Conservation (phyloP, 2,329 filamentous ascomycete genomes). For the Seiridium unicorne region DNA sequence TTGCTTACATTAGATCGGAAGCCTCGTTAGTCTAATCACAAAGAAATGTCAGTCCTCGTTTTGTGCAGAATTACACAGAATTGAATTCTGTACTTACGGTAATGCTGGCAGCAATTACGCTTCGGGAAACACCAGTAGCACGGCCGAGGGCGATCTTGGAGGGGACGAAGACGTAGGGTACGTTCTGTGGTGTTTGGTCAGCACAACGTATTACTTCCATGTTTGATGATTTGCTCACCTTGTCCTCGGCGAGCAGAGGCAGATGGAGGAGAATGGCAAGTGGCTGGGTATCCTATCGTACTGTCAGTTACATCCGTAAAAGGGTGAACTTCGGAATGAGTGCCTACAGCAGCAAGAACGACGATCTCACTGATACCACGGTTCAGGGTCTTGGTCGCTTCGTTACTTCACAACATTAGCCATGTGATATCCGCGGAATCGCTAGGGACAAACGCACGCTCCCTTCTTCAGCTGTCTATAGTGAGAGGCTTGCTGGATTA, state of each 20-base stretch:
- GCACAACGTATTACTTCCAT: too few relatives aligned
- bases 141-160: conserved; percentile 79
- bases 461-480: conserved; percentile 54
- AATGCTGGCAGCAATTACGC: conserved; percentile 71
- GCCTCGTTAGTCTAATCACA: conserved; percentile 69
- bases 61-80: too few relatives aligned
- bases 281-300: conserved; percentile 66
- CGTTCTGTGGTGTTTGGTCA: conserved; percentile 45
- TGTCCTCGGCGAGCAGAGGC: conserved; percentile 83
- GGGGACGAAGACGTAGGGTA: conserved; percentile 60
- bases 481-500: conserved; percentile 70
- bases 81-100: conserved; percentile 39
- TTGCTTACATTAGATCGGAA: conserved; percentile 63
- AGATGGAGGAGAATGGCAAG: conserved; percentile 87
- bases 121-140: conserved; percentile 83
- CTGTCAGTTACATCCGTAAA: too few relatives aligned
- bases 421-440: too few relatives aligned
- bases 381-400: conserved; percentile 69
- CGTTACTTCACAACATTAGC: conserved; percentile 85
- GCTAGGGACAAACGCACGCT: too few relatives aligned
- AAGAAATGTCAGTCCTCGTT: too few relatives aligned
- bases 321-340: too few relatives aligned
- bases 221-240: conserved; percentile 35
- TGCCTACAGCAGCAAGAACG: too few relatives aligned
- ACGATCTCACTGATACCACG: conserved; percentile 35